Base-by-base conservation (phyloP, 768 basidiomycete species). In the Boletales sp. region DNA sequence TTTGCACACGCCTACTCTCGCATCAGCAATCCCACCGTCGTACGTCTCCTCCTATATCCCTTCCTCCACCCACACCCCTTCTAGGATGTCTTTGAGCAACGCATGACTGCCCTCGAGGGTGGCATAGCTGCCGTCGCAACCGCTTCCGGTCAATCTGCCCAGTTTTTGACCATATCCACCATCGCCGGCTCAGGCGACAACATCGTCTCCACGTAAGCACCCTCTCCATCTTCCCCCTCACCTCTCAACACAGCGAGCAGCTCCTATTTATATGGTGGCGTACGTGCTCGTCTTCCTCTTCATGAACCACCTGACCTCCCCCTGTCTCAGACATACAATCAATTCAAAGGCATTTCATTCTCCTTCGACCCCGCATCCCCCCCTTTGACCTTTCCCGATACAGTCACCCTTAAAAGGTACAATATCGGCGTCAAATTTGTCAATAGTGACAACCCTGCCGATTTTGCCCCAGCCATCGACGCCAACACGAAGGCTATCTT, bases 321-420 rank as follows among this genome's bases (percentile, higher is more conserved):
- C 38, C 50, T 35, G 58, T 31, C 2, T n/a, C 43, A 78, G 80
- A 83, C 80, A 2, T 84, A 80, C 64, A 82, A 80, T 50, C 83
- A 82, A 55, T 78, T 86, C 67, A 85, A 84, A 70, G 76, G 81
- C n/a, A n/a, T n/a, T n/a, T n/a, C n/a, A n/a, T n/a, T n/a, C n/a
- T n/a, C n/a, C n/a, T 76, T 44, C 8, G 52, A 13, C 3, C 30
- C 17, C 2, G 13, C 17, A 11, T 2, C 19, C 2, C 37, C 13
- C 30, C n/a, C 35, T 4, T 1, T 10, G 1, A n/a, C 13, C 12
- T 40, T 3, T 13, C 2, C 21, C 31, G 12, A 37, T 14, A 37
- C 44, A 81, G 82, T 80, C 7, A 72, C 77, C 37, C 68, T 83
- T 56, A 79, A 80, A 59, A 77, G 79, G 51, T 81, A 63, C 48